These are phyloP conservation scores for Candida bentonensis DNA, from an alignment of 805 yeast species.

Conservation along the genomic window DNA sequence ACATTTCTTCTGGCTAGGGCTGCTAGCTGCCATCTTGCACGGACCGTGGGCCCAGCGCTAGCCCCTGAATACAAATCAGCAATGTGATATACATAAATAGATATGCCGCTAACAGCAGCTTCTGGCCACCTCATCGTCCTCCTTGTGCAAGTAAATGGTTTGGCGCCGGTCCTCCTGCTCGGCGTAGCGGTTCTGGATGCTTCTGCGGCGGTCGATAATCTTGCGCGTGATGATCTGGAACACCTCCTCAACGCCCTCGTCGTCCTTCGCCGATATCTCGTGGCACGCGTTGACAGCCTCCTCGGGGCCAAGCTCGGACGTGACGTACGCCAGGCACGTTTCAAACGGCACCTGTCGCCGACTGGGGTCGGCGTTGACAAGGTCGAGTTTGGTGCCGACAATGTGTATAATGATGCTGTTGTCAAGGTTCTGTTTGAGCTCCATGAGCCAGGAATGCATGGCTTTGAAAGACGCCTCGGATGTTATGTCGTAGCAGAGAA, in stretches of 20 bases:
- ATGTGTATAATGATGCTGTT: slow-evolving; percentile 19
- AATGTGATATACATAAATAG: neutral
- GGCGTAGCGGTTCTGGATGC: slow-evolving; percentile 1
- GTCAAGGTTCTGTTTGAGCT: slow-evolving; percentile 18
- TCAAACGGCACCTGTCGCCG: slow-evolving; percentile 22
- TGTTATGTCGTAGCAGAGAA: slow-evolving; percentile 23
- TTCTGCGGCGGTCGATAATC: slow-evolving; percentile 10
- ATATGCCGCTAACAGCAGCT: neutral
- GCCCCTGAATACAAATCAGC: neutral
- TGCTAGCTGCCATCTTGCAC: too few species aligned
- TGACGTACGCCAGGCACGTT: slow-evolving; percentile 19
- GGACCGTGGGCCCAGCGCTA: too few species aligned
- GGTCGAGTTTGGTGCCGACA: slow-evolving; percentile 23
- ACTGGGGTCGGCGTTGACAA: slow-evolving; percentile 21
- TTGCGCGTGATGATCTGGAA: slow-evolving; percentile 20
- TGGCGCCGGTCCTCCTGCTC: slow-evolving; percentile 4
- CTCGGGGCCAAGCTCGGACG: slow-evolving; percentile 11
- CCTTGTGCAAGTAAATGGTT: neutral
- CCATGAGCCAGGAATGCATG: slow-evolving; percentile 23
- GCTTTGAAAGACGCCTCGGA: slow-evolving; percentile 21
- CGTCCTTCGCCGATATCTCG: slow-evolving; percentile 29
- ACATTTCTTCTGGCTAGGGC: too few species aligned
- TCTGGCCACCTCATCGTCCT: neutral
- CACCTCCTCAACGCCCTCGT: slow-evolving; percentile 25
- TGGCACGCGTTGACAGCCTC: slow-evolving; percentile 43